Conservation (phyloP, 106 monocot species). For the Dactylorhiza incarnata region DNA sequence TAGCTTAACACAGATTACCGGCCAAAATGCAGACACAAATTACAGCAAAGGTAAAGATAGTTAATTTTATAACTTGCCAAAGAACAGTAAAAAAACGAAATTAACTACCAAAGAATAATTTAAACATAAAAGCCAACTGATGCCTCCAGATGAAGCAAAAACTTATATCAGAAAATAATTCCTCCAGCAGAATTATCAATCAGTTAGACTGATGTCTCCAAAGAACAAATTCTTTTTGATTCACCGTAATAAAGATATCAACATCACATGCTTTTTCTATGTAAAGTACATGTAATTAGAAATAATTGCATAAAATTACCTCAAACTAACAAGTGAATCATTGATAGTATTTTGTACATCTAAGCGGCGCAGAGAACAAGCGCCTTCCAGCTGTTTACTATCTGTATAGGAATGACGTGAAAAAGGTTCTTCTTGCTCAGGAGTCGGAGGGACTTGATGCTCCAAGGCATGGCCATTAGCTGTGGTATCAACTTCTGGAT, state of each 20-base stretch:
- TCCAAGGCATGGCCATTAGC: slow-evolving; percentile 44
- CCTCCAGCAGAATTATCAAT: neutral
- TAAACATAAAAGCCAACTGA: neutral
- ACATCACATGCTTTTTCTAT: neutral
- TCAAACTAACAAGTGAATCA: slow-evolving; percentile 10
- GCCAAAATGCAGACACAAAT: no score
- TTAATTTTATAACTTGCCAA: no score
- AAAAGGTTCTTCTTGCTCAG: slow-evolving; percentile 16
- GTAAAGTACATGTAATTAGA: neutral
- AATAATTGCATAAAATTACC: slow-evolving; percentile 8
- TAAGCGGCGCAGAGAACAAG: slow-evolving; percentile 1
- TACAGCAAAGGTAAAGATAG: no score
- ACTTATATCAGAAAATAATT: neutral
- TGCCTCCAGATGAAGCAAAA: neutral
- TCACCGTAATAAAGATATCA: neutral
- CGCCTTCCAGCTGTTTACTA: neutral
- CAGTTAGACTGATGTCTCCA: neutral
- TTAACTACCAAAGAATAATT: no score
- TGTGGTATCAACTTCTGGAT: slow-evolving; percentile 19
- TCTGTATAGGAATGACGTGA: slow-evolving; percentile 16
- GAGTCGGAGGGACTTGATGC: slow-evolving; percentile 14
- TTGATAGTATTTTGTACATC: slow-evolving; percentile 15
- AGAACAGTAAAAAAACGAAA: no score
- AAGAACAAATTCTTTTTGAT: neutral
- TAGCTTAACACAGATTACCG: no score